These are phyloP conservation scores for Clavispora asparagi DNA, from an alignment of 805 yeast species.

Conservation along the genomic window DNA sequence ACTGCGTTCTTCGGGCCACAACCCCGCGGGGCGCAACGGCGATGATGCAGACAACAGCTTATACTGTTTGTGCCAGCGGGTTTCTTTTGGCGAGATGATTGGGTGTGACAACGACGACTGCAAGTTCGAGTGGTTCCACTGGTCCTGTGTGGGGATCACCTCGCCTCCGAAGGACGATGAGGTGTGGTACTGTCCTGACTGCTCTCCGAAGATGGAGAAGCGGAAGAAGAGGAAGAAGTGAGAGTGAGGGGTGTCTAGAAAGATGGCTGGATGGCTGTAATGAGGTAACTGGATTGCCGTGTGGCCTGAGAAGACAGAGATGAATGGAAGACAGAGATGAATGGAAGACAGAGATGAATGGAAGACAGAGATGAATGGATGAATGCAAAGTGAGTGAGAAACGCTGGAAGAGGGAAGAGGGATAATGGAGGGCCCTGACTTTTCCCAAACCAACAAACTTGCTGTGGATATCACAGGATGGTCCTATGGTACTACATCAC, in stretches of 20 bases:
- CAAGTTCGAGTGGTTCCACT: conserved; percentile 92
- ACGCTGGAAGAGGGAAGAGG: too few relatives aligned
- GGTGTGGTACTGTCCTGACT: conserved; percentile 87
- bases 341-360: too few relatives aligned
- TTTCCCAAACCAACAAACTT: too few relatives aligned
- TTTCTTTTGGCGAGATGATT: conserved; percentile 93
- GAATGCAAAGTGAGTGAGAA: too few relatives aligned
- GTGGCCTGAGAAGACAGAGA: too few relatives aligned
- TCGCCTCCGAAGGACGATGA: conserved; percentile 82
- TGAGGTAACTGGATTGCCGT: too few relatives aligned
- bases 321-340: too few relatives aligned
- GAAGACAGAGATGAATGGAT: too few relatives aligned
- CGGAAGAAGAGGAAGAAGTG: conserved; percentile 37
- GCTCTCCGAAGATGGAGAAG: conserved; percentile 49
- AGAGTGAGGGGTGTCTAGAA: not conserved
- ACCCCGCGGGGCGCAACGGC: conserved; percentile 12
- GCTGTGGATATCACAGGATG: too few relatives aligned
- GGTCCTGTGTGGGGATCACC: conserved; percentile 85
- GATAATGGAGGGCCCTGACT: too few relatives aligned
- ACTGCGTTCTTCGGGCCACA: not conserved
- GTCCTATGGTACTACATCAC: too few relatives aligned
- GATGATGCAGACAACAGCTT: conserved; percentile 38
- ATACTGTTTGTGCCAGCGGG: conserved; percentile 92
- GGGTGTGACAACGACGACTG: conserved; percentile 93
- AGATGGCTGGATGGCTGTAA: too few relatives aligned